These are phyloP conservation scores for Camellia oleifera DNA, from an alignment of 179 eudicot species.

Conservation along the genomic window DNA sequence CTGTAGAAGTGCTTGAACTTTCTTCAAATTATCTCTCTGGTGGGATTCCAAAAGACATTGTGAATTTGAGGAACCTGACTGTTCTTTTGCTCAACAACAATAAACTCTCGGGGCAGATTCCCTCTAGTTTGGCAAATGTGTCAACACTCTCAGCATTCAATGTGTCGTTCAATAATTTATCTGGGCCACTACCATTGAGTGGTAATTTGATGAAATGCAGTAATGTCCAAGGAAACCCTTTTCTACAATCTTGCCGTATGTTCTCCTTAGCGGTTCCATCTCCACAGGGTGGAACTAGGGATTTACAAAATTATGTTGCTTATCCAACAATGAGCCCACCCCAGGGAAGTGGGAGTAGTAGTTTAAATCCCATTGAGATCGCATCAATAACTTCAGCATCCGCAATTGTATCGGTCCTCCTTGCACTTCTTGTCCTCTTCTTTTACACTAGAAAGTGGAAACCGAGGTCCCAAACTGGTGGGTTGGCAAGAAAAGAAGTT, in stretches of 20 bases:
- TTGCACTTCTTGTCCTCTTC: constrained; percentile 42
- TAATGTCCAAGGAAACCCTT: constrained; percentile 46
- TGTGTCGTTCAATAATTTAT: constrained; percentile 53
- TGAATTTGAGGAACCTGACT: constrained; percentile 36
- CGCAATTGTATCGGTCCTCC: constrained; percentile 47
- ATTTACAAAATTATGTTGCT: constrained; percentile 21
- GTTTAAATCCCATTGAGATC: constrained; percentile 39
- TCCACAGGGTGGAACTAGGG: constrained; percentile 22
- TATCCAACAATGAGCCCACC: constrained; percentile 22
- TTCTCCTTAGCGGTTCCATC: constrained; percentile 31
- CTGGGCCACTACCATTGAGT: constrained; percentile 36
- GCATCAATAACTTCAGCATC: constrained; percentile 53
- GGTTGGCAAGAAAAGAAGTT: constrained; percentile 41
- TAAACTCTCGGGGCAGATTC: constrained; percentile 49
- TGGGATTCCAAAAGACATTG: constrained; percentile 42
- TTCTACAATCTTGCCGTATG: constrained; percentile 26
- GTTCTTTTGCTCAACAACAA: constrained; percentile 47
- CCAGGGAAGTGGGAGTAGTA: constrained; percentile 11
- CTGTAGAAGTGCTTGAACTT: constrained; percentile 48
- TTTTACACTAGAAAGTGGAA: constrained; percentile 46
- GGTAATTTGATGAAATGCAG: constrained; percentile 35
- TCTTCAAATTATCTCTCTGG: constrained; percentile 44
- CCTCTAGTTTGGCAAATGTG: constrained; percentile 36
- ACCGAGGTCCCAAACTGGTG: constrained; percentile 32
- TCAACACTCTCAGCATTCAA: constrained; percentile 36